Evolutionary conservation across 768 basidiomycete genomes (phyloP).

Genomic region (Candolleomyces aberdarensis): DNA sequence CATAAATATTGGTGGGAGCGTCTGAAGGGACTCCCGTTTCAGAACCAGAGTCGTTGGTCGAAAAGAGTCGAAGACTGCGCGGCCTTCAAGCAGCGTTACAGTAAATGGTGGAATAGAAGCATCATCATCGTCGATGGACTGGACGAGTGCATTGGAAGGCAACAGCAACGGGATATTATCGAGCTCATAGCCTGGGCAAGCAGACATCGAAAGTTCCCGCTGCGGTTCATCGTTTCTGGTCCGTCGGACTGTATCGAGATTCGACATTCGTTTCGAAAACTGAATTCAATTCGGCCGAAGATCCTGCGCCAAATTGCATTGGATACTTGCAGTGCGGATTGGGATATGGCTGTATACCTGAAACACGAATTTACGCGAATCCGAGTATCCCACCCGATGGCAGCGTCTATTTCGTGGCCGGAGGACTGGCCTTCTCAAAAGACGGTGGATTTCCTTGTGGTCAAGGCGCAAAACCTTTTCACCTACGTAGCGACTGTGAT

Average conservation of each 20-base stretch:
- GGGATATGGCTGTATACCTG: background rate
- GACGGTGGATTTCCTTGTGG: background rate
- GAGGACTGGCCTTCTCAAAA: background rate
- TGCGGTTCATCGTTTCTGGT: background rate
- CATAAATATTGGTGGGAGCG: background rate
- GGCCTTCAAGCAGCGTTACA: background rate
- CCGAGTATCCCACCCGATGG: background rate
- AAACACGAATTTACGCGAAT: background rate
- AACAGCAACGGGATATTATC: background rate
- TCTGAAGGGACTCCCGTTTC: background rate
- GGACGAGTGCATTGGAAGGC: background rate
- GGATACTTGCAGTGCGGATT: background rate
- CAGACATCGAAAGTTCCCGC: background rate
- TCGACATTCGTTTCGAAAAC: background rate
- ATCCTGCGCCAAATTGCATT: background rate
- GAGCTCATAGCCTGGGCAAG: background rate
- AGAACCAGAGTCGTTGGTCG: background rate
- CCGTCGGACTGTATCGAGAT: background rate
- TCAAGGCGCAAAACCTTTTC: background rate
- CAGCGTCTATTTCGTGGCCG: background rate
- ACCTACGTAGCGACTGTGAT: background rate
- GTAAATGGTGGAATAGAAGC: background rate
- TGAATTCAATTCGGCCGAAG: background rate
- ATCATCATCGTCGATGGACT: background rate
- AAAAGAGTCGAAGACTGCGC: background rate